Evolutionary conservation across 2,329 filamentous ascomycete genomes (phyloP), one percentile per base, ranked within the genome.

Genomic region (Verticillium zaregamsianum): DNA sequence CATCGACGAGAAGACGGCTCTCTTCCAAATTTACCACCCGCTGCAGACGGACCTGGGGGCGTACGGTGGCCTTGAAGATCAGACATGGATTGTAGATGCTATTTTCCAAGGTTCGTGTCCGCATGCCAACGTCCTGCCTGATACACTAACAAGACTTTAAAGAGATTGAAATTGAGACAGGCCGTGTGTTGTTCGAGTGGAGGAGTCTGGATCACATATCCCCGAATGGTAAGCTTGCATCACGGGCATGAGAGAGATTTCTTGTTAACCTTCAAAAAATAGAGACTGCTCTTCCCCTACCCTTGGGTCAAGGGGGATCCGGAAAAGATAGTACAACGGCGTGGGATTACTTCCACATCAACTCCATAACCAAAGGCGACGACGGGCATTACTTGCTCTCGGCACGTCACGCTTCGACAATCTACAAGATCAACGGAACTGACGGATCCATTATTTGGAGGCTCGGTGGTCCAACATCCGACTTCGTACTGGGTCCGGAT

Each of bases 401-500:
- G 2, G 65, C 65, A 4, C 66, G 68, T 17, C 64, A 72, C 61
- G 63, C 77, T 45, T 77, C 77, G 65, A 74, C 78, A 17, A 71
- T 86, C 7, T 73, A 74, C 35, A 78, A 78, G 59, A 77, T 87
- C 66, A 78, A 80, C 62, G 73, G 75, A 17, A 73, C 72, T 12
- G 77, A 79, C 9, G 82, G 83, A 31, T 71, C 72, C 28, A 74
- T 85, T 20, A 70, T 83, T 28, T 86, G 84, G 84, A 78, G 77
- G 40, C 72, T 86, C 6, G 81, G 82, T n/a, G 84, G 84, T 20
- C 73, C 76, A 56, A 68, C 73, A 55, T 83, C 79, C 62, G 69
- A 71, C 57, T 80, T 73, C 55, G 72, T 72, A 28, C 66, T 74
- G 0, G 75, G 75, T 9, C 70, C 71, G 4, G 62, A 55, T 1